Percentiles rank a stretch among this genome's conserved stretches.
These are phyloP conservation scores for Pichia paraexigua DNA, from an alignment of 805 yeast genomes.

Conservation along the genomic window DNA sequence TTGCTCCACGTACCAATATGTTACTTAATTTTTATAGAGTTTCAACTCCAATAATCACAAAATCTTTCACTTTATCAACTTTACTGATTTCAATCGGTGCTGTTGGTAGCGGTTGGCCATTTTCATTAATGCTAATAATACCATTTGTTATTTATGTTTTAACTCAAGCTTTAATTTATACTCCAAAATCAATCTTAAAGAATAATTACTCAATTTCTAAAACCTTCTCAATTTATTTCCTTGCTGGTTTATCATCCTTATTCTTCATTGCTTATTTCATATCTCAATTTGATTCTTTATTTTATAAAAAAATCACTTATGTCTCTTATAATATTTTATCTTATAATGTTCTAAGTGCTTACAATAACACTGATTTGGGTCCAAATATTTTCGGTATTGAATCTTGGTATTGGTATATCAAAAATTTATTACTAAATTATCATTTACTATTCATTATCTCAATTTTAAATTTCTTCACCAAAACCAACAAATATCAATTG, in stretches of 20 bases:
- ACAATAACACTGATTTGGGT: slow-evolving; percentile 60
- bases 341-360: slow-evolving; percentile 69
- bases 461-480: slow-evolving; percentile 28
- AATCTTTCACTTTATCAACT: slow-evolving; percentile 27
- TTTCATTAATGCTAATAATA: slow-evolving; percentile 53
- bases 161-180: slow-evolving; percentile 6
- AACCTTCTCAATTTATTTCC: slow-evolving; percentile 11
- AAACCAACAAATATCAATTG: slow-evolving; percentile 7
- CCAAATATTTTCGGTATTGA: slow-evolving; percentile 90
- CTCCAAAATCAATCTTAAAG: slow-evolving; percentile 8
- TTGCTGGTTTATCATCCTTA: slow-evolving; percentile 14
- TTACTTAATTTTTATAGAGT: slow-evolving; percentile 9
- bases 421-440: slow-evolving; percentile 69
- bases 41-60: slow-evolving; percentile 14
- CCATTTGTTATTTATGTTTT: slow-evolving; percentile 45
- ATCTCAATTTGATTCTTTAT: slow-evolving; percentile 44
- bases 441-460: slow-evolving; percentile 44
- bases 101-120: slow-evolving; percentile 80
- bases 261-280: slow-evolving; percentile 16
- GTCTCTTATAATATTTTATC: slow-evolving; percentile 78
- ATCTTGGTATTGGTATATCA: slow-evolving; percentile 61
- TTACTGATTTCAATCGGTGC: slow-evolving; percentile 57
- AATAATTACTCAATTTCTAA: slow-evolving; percentile 3
- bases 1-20: slow-evolving; percentile 11
- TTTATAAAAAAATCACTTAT: slow-evolving; percentile 51